These are phyloP conservation scores for Cyclaneusma minus DNA, from an alignment of 2,329 filamentous ascomycete species.

Conservation along the genomic window DNA sequence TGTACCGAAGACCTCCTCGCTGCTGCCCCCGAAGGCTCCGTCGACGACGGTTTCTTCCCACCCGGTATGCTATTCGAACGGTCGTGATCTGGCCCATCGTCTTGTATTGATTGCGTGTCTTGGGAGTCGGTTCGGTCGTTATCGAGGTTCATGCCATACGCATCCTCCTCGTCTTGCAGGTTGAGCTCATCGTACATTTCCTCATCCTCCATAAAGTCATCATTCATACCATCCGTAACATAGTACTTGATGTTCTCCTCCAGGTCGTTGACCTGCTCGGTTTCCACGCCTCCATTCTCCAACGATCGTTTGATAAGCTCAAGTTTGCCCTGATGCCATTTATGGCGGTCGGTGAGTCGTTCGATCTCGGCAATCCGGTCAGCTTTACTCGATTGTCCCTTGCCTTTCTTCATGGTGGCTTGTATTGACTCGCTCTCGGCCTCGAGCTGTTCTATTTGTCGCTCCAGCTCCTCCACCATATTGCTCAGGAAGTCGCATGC, in stretches of 20 bases:
- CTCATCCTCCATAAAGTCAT: conserved; percentile 89
- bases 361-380: conserved; percentile 83
- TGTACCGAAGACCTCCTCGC: conserved; percentile 69
- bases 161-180: conserved; percentile 80
- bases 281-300: conserved; percentile 83
- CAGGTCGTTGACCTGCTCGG: conserved; percentile 71
- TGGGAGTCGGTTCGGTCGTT: conserved; percentile 87
- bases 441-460: conserved; percentile 84
- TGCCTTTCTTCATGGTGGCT: conserved; percentile 86
- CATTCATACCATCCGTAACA: conserved; percentile 73
- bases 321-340: conserved; percentile 88
- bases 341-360: conserved; percentile 73
- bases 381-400: conserved; percentile 68
- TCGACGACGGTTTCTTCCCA: conserved; percentile 33
- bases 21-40: conserved; percentile 39
- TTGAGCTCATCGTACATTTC: conserved; percentile 89
- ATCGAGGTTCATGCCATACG: conserved; percentile 66
- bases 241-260: conserved; percentile 94
- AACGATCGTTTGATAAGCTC: conserved; percentile 80
- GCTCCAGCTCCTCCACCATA: conserved; percentile 85
- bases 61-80: conserved; percentile 27
- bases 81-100: conserved; percentile 55
- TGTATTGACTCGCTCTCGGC: conserved; percentile 79
- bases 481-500: conserved; percentile 69
- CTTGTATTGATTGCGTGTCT: conserved; percentile 82